phyloP scores from a whole-genome alignment of 345 rosid species.

The Ricinus communis region DNA sequence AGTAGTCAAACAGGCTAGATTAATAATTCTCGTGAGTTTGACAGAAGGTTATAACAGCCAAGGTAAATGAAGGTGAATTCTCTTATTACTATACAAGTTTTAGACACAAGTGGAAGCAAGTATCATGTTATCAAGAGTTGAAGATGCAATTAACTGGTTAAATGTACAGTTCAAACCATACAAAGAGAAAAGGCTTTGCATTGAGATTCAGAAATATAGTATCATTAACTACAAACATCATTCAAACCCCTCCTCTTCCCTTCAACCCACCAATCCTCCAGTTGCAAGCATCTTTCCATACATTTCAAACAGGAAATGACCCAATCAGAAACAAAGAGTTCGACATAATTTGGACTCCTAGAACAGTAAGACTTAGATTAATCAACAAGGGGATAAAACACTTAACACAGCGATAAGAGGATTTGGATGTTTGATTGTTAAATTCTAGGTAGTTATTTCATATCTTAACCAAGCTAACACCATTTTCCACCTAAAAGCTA shows the following conservation, averaged over 20 bases:
- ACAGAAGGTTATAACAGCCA: not conserved
- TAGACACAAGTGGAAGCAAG: not conserved
- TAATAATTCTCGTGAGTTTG: not conserved
- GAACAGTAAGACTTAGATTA: not conserved
- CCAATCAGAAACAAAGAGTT: not conserved
- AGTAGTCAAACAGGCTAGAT: not conserved
- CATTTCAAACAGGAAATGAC: not conserved
- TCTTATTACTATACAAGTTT: not conserved
- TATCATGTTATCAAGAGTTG: not conserved
- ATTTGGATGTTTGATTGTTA: not conserved
- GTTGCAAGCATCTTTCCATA: not conserved
- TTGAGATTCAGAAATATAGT: not conserved
- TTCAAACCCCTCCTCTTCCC: not conserved
- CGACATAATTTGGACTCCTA: not conserved
- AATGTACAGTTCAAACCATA: no score
- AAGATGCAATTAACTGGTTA: conserved; percentile 2
- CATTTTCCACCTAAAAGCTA: no score
- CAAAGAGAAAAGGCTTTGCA: not conserved
- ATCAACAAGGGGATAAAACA: not conserved
- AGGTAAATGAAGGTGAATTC: conserved; percentile 4
- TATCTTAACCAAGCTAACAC: no score
- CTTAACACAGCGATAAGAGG: not conserved
- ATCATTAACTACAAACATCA: not conserved
- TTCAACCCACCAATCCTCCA: not conserved
- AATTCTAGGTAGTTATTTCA: no score